A percentile compares a stretch with the other conserved stretches of the same genome.
These are phyloP conservation scores for Bryoerythrophyllum caledonicum DNA, from an alignment of 225 moss, liverwort and hornwort species.

Conservation along the genomic window DNA sequence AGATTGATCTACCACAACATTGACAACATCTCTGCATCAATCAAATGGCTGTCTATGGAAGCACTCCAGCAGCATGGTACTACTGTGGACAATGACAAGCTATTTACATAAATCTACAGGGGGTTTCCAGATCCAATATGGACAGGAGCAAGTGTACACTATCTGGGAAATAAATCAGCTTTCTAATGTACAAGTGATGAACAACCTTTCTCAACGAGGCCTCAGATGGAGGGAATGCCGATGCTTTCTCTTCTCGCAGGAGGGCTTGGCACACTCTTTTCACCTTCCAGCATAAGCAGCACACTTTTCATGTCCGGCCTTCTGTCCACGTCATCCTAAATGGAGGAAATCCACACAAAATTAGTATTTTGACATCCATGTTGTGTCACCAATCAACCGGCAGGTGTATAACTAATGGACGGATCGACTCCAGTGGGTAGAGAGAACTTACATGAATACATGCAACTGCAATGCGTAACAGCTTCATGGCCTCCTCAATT, in stretches of 20 bases:
- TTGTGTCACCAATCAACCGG: too few species aligned
- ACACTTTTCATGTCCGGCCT: conserved; percentile 42
- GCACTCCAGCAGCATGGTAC: neutral
- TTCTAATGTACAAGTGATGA: neutral
- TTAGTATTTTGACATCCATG: neutral
- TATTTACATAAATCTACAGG: neutral
- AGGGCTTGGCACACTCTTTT: conserved; percentile 19
- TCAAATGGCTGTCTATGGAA: neutral
- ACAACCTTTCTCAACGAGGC: neutral
- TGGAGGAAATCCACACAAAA: neutral
- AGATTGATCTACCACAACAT: neutral
- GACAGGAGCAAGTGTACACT: conserved; percentile 7
- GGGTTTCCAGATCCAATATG: conserved; percentile 15
- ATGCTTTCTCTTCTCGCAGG: neutral
- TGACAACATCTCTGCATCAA: neutral
- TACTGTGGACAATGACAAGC: neutral
- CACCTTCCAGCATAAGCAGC: conserved; percentile 37
- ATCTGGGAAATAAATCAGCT: neutral
- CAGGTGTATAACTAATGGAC: neutral
- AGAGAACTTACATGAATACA: conserved; percentile 31
- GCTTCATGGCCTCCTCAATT: conserved; percentile 20
- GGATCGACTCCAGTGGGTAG: neutral
- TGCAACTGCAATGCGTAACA: conserved; percentile 25
- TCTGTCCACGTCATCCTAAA: conserved; percentile 31
- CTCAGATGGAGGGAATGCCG: neutral